Base-by-base conservation (phyloP, 2,329 filamentous ascomycete species). In the Nemania bipapillata region DNA sequence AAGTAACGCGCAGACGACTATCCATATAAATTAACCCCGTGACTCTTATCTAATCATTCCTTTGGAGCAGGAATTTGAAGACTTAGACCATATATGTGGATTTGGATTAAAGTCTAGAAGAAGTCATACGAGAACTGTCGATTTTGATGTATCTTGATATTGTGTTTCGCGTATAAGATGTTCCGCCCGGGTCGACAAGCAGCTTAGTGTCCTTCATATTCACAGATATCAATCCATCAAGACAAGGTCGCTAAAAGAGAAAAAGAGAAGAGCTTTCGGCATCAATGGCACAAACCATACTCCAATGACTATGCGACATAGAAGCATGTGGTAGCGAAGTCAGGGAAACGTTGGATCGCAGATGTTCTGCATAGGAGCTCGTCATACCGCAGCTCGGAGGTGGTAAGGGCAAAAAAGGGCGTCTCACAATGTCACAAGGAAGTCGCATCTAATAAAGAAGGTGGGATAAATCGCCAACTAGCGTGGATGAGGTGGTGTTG, bases 331-430 rank as follows among this genome's bases (percentile, higher is more conserved):
- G 57, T 15, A 9, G 47, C 22, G 37, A 26, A 56, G 30, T 20
- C 22, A 55, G 30, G 47, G 26, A 26, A n/a, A 50, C 15, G 57
- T 66, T 42, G 63, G 47, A 53, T 42, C 54, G 66, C 54, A 66
- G 58, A 67, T 70, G 67, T 60, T 64, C 54, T 56, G 66, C 66
- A 70, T 70, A 61, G 20, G 37, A 50, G 50, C 28, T 63, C 66
- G 66, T 63, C 63, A 71, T 71, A 40, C 30, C 66, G 69, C 69
- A 71, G 66, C 5, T 56, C 42, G 66, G 40, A 55, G 58, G 62
- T 35, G 66, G 66, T 47, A 52, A 50, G 32, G 35, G 59, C 26
- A 30, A 17, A 28, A 57, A 42, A 40, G 30, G 26, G 37, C 55
- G 37, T 30, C 54, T 45, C 53, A 37, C 17, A n/a, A 52, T 45